Evolutionary conservation across 1,284 basidiomycete genomes (phyloP).

Genomic region (Polyporus tsugae): DNA sequence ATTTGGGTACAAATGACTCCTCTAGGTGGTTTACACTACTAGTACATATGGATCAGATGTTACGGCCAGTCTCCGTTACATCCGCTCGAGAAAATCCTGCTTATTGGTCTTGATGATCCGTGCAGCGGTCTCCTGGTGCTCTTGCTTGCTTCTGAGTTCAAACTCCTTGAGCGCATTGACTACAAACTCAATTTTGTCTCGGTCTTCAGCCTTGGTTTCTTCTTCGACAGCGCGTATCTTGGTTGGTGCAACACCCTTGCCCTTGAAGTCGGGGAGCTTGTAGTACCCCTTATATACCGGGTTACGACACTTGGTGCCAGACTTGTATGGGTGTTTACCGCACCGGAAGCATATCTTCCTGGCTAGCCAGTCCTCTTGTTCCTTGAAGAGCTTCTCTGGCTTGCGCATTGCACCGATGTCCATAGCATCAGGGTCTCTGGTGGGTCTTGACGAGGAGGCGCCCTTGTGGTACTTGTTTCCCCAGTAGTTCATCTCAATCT

Average conservation of each 20-base stretch:
- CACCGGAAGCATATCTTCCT: background rate
- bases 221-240: slow-evolving; percentile 45
- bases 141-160: background rate
- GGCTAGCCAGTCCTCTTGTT: background rate
- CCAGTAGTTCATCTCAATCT: too few relatives aligned
- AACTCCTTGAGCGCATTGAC: background rate
- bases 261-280: background rate
- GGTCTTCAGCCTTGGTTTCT: background rate
- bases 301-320: background rate
- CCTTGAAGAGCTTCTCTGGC: background rate
- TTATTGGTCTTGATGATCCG: too few relatives aligned
- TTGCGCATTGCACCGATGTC: background rate
- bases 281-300: background rate
- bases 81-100: too few relatives aligned
- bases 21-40: background rate
- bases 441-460: too few relatives aligned
- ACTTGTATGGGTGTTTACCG: background rate
- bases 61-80: slow-evolving; percentile 38
- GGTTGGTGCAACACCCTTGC: slow-evolving; percentile 44
- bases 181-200: too few relatives aligned
- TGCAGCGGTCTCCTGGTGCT: background rate
- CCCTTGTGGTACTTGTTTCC: too few relatives aligned
- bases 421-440: background rate
- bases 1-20: slow-evolving; percentile 22
- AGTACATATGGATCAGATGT: slow-evolving; percentile 15